phyloP scores from a whole-genome alignment of 495 filamentous ascomycete genomes.

The Penicillium parvum region DNA sequence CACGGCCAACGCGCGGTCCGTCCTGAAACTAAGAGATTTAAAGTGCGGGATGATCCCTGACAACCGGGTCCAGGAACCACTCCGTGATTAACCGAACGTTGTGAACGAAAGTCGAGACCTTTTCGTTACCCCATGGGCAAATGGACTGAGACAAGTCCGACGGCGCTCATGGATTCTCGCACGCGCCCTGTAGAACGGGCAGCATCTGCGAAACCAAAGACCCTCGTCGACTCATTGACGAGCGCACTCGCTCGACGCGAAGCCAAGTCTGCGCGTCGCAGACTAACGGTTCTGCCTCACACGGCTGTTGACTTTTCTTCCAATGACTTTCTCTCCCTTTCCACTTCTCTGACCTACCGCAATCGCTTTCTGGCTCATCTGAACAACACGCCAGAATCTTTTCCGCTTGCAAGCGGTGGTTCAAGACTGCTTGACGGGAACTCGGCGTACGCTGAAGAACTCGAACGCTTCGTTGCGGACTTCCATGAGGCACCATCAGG shows the following conservation, averaged over 20 bases:
- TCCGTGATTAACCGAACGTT: not conserved
- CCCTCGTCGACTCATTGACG: slow-evolving; percentile 35
- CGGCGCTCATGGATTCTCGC: not conserved
- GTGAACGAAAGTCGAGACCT: too few species aligned
- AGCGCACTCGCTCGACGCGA: slow-evolving; percentile 37
- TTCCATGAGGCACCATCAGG: slow-evolving; percentile 63
- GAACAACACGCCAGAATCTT: slow-evolving; percentile 25
- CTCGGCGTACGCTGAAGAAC: slow-evolving; percentile 54
- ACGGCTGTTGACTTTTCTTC: slow-evolving; percentile 42
- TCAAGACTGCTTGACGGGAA: slow-evolving; percentile 59
- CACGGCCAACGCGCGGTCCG: slow-evolving; percentile 2
- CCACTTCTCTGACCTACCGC: slow-evolving; percentile 30
- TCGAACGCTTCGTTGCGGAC: slow-evolving; percentile 59
- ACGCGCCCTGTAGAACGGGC: not conserved
- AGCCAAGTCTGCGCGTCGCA: slow-evolving; percentile 43
- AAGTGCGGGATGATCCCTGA: slow-evolving; percentile 16
- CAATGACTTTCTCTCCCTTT: slow-evolving; percentile 46
- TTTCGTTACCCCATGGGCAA: not conserved
- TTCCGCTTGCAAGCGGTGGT: slow-evolving; percentile 40
- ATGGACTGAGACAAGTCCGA: not conserved
- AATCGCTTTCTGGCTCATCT: slow-evolving; percentile 28
- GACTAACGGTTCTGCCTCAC: slow-evolving; percentile 32
- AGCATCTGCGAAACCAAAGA: slow-evolving; percentile 1
- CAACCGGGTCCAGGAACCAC: not conserved
- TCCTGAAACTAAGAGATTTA: slow-evolving; percentile 4